Conservation (phyloP, 2,329 filamentous ascomycete genomes). For the Trichoderma guizhouense region DNA sequence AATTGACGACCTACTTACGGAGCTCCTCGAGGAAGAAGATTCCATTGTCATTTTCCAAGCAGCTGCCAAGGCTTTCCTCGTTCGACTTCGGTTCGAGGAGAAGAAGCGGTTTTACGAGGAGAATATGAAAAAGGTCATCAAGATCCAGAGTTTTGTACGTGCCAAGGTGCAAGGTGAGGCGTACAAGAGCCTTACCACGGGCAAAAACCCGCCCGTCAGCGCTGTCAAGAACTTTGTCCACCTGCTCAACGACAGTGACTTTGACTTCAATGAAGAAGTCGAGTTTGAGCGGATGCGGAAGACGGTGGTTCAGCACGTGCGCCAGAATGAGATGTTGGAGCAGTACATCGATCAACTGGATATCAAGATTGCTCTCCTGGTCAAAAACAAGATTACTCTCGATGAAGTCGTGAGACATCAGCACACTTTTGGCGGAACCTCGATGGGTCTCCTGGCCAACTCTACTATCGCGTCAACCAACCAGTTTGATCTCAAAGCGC, state of each 20-base stretch:
- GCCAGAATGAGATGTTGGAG: slow-evolving; percentile 94
- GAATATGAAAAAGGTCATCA: slow-evolving; percentile 99
- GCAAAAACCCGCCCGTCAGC: slow-evolving; percentile 93
- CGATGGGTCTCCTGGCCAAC: slow-evolving; percentile 80
- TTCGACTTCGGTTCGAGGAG: slow-evolving; percentile 73
- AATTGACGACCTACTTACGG: slow-evolving; percentile 68
- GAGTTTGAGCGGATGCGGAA: slow-evolving; percentile 94
- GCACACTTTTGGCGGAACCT: slow-evolving; percentile 88
- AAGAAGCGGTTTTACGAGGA: slow-evolving; percentile 87
- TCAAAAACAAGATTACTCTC: slow-evolving; percentile 99
- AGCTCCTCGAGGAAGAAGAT: slow-evolving; percentile 82
- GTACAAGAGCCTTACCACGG: slow-evolving; percentile 93
- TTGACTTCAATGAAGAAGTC: slow-evolving; percentile 98
- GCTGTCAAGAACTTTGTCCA: slow-evolving; percentile 99
- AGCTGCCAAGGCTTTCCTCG: slow-evolving; percentile 66
- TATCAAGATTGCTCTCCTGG: slow-evolving; percentile 95
- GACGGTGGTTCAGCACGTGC: slow-evolving; percentile 93
- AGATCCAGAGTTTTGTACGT: slow-evolving; percentile 94
- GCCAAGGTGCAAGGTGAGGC: slow-evolving; percentile 95
- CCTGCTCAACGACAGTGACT: slow-evolving; percentile 94
- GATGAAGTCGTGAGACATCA: slow-evolving; percentile 98
- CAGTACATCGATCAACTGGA: slow-evolving; percentile 98
- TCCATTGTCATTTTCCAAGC: slow-evolving; percentile 72
- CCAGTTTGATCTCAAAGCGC: slow-evolving; percentile 91
- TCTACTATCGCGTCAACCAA: slow-evolving; percentile 85